Evolutionary conservation across 345 rosid species (phyloP).

Genomic region (Noccaea caerulescens): DNA sequence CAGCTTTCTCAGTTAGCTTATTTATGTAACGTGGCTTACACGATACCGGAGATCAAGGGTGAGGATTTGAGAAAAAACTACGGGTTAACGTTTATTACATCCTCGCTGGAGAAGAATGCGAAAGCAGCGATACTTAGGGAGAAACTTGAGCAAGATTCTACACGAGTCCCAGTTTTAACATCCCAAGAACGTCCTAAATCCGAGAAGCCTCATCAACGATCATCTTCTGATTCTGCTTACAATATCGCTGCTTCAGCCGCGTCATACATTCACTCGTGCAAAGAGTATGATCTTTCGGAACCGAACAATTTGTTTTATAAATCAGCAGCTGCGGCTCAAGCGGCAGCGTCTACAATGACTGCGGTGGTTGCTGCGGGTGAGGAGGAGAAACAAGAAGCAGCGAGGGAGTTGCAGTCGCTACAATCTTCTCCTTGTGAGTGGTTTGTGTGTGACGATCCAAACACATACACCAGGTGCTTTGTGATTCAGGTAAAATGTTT

Average conservation of each 20-base stretch:
- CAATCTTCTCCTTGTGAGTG: conserved; percentile 92
- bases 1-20: conserved; percentile 78
- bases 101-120: conserved; percentile 81
- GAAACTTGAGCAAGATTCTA: conserved; percentile 62
- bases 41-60: conserved; percentile 64
- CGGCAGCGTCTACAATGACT: conserved; percentile 86
- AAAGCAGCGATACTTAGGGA: conserved; percentile 60
- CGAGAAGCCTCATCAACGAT: conserved; percentile 44
- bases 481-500: conserved; percentile 70
- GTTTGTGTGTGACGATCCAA: conserved; percentile 83
- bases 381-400: conserved; percentile 79
- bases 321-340: conserved; percentile 80
- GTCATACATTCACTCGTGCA: conserved; percentile 63
- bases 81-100: conserved; percentile 73
- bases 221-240: conserved; percentile 60
- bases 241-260: conserved; percentile 97
- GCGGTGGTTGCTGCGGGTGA: conserved; percentile 86
- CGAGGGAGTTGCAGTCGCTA: conserved; percentile 71
- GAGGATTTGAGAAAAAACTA: conserved; percentile 61
- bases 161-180: conserved; percentile 39
- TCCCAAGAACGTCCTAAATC: conserved; percentile 28
- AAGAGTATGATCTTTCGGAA: conserved; percentile 44
- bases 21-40: conserved; percentile 86
- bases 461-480: conserved; percentile 72
- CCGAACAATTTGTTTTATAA: conserved; percentile 49